These are phyloP conservation scores for Candida fluviatilis DNA, from an alignment of 805 yeast species.

Conservation along the genomic window DNA sequence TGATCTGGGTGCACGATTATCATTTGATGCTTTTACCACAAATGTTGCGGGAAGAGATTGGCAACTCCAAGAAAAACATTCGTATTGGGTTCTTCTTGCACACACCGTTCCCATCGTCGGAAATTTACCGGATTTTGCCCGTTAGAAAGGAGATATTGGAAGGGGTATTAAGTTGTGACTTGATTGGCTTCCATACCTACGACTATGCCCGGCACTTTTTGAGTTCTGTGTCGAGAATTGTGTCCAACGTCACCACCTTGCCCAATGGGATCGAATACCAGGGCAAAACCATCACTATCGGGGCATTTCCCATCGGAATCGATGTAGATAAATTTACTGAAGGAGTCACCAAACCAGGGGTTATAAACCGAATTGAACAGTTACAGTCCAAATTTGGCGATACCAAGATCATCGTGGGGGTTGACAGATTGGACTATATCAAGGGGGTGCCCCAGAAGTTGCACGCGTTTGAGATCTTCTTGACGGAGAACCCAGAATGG, in stretches of 20 bases:
- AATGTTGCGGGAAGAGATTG: slow-evolving; percentile 66
- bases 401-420: slow-evolving; percentile 89
- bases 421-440: slow-evolving; percentile 92
- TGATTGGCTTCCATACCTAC: slow-evolving; percentile 98
- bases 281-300: slow-evolving; percentile 76
- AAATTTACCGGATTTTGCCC: slow-evolving; percentile 91
- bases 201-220: slow-evolving; percentile 96
- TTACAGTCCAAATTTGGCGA: slow-evolving; percentile 65
- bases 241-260: slow-evolving; percentile 67
- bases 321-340: slow-evolving; percentile 88
- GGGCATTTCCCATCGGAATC: slow-evolving; percentile 99
- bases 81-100: slow-evolving; percentile 91
- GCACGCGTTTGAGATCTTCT: slow-evolving; percentile 91
- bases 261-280: slow-evolving; percentile 87
- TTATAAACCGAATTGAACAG: slow-evolving; percentile 59
- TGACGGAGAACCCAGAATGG: slow-evolving; percentile 95
- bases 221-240: slow-evolving; percentile 80
- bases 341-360: slow-evolving; percentile 64
- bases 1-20: slow-evolving; percentile 97
- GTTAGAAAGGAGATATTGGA: slow-evolving; percentile 87
- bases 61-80: slow-evolving; percentile 47
- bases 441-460: slow-evolving; percentile 97
- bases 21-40: slow-evolving; percentile 94
- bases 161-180: slow-evolving; percentile 91
- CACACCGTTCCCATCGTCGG: slow-evolving; percentile 97